Percentiles rank a stretch among this genome's conserved stretches.
phyloP scores from a whole-genome alignment of 345 rosid genomes.

The Gynandropsis gynandra region DNA sequence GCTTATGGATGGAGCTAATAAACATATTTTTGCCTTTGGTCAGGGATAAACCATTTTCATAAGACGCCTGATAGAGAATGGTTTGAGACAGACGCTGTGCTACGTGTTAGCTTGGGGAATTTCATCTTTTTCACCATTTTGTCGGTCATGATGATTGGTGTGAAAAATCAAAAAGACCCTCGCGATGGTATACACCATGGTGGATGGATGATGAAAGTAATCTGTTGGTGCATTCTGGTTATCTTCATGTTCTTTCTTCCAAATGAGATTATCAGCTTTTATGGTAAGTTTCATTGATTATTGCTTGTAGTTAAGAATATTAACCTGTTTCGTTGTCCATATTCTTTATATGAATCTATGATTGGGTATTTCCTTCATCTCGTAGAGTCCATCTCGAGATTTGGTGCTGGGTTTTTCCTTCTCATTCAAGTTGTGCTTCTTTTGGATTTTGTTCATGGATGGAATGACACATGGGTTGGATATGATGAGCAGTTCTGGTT shows the following conservation, averaged over 20 bases:
- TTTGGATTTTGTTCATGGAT: constrained; percentile 95
- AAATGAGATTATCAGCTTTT: constrained; percentile 78
- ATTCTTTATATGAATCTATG: too few species aligned
- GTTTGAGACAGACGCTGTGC: constrained; percentile 97
- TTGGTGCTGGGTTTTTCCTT: constrained; percentile 93
- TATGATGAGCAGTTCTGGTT: constrained; percentile 97
- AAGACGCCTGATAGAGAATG: constrained; percentile 87
- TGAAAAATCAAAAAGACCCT: constrained; percentile 87
- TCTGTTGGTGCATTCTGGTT: constrained; percentile 81
- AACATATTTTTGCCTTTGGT: constrained; percentile 10
- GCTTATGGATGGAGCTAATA: constrained; percentile 10
- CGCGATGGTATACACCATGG: constrained; percentile 96
- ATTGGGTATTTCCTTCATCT: too few species aligned
- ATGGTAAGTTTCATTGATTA: constrained; percentile 40
- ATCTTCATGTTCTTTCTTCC: constrained; percentile 95
- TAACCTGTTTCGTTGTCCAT: too few species aligned
- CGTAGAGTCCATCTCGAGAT: constrained; percentile 81
- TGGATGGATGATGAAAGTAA: constrained; percentile 97
- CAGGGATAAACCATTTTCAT: constrained; percentile 95
- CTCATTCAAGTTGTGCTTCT: constrained; percentile 98
- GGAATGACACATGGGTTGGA: constrained; percentile 99
- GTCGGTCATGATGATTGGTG: constrained; percentile 79
- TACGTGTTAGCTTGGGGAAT: constrained; percentile 96
- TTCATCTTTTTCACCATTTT: constrained; percentile 80
- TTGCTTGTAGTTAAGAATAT: not conserved